Conservation (phyloP, 2,329 filamentous ascomycete species). For the Cytospora piceae region DNA sequence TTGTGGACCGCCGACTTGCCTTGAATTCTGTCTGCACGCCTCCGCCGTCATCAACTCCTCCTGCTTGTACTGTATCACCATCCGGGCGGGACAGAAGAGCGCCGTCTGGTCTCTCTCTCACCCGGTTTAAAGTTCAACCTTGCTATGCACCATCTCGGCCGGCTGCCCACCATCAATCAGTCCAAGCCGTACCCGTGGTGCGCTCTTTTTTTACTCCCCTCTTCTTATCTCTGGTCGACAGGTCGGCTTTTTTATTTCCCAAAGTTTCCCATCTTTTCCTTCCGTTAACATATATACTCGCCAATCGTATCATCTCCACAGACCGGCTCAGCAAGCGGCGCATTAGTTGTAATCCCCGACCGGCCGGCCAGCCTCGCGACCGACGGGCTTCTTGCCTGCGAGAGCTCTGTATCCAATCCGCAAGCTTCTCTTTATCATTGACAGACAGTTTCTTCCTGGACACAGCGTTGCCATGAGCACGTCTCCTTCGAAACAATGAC, state of each 20-base stretch:
- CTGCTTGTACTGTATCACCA: conserved; percentile 12
- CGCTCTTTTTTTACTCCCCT: conserved; percentile 20
- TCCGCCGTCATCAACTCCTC: conserved; percentile 6
- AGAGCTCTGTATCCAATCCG: conserved; percentile 1
- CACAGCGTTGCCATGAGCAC: conserved; percentile 29
- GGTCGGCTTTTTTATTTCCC: conserved; percentile 5
- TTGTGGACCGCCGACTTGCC: conserved; percentile 9
- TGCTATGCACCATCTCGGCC: conserved; percentile 13
- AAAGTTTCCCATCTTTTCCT: not conserved
- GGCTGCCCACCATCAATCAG: conserved; percentile 22
- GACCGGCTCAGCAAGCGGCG: conserved; percentile 12
- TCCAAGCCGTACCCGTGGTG: conserved; percentile 1
- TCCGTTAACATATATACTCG: conserved; percentile 16
- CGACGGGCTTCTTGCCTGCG: not conserved
- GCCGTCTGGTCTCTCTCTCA: conserved; percentile 4
- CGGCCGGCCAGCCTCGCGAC: conserved; percentile 18
- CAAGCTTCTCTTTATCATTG: not conserved
- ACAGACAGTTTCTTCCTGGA: not conserved
- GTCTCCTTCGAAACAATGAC: conserved; percentile 28
- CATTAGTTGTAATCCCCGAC: conserved; percentile 20
- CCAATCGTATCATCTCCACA: conserved; percentile 19
- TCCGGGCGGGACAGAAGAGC: conserved; percentile 6
- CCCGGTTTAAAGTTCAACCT: conserved; percentile 5
- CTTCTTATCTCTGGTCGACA: conserved; percentile 25
- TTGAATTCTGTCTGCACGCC: conserved; percentile 11